Evolutionary conservation across 1,284 basidiomycete species (phyloP).

Genomic region (Cystobasidium pallidum): DNA sequence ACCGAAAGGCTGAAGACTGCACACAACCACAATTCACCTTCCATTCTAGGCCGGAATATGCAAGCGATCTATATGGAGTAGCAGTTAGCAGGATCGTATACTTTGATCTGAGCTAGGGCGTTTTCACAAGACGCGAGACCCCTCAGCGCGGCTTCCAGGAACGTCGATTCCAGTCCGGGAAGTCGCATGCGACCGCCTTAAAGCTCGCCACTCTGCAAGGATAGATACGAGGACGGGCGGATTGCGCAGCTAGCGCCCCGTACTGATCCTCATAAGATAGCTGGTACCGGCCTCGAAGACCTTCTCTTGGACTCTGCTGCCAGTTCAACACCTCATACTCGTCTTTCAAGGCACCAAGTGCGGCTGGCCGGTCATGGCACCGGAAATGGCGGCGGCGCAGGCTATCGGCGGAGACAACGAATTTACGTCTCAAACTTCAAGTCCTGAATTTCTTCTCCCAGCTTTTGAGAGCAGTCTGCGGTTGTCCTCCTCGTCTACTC

Average conservation of each 20-base stretch:
- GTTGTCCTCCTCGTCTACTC: slow-evolving; percentile 2
- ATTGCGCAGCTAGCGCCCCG: not conserved
- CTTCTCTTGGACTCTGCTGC: not conserved
- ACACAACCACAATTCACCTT: not conserved
- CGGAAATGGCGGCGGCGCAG: not conserved
- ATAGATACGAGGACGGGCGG: not conserved
- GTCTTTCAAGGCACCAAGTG: not conserved
- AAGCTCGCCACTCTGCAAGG: not conserved
- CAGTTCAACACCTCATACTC: not conserved
- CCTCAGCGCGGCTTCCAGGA: not conserved
- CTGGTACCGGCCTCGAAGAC: not conserved
- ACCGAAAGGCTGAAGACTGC: not conserved
- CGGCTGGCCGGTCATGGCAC: not conserved
- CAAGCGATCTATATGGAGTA: not conserved
- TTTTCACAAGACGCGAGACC: not conserved
- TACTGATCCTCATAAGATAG: not conserved
- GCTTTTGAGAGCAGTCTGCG: slow-evolving; percentile 19
- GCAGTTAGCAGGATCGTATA: not conserved
- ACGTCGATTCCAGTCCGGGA: not conserved
- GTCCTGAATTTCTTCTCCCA: slow-evolving; percentile 21
- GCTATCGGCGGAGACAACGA: not conserved
- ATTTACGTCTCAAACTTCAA: not conserved
- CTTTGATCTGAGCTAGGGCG: not conserved
- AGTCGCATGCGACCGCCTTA: not conserved
- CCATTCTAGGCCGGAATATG: not conserved